Percentiles rank a stretch among this genome's conserved stretches.
These are phyloP conservation scores for Penstemon barbatus DNA, from an alignment of 257 asterid species.

Conservation along the genomic window DNA sequence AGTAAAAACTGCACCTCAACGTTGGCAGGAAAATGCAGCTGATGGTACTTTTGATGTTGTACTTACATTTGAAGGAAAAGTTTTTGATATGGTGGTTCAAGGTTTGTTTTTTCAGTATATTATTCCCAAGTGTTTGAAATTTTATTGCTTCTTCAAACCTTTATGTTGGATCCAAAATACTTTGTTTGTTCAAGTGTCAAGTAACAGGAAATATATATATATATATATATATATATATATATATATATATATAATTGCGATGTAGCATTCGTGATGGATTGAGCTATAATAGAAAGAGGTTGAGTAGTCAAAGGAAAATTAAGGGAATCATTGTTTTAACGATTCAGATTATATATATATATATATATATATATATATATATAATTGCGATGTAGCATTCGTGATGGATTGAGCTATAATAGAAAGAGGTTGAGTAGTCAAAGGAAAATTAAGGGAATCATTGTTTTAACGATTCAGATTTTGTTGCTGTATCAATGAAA, in stretches of 20 bases:
- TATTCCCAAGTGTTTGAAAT: too few relatives aligned
- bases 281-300: not conserved
- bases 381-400: too few relatives aligned
- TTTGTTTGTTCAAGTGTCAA: too few relatives aligned
- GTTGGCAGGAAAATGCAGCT: constrained; percentile 92
- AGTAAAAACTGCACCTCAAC: constrained; percentile 88
- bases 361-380: too few relatives aligned
- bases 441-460: not conserved
- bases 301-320: not conserved
- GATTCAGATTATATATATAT: too few relatives aligned
- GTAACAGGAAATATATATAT: too few relatives aligned
- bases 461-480: not conserved
- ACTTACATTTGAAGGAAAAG: constrained; percentile 92
- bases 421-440: not conserved
- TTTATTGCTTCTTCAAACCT: constrained; percentile 6
- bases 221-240: too few relatives aligned
- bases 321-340: too few relatives aligned
- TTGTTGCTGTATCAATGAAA: not conserved
- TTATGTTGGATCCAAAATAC: not conserved
- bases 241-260: too few relatives aligned
- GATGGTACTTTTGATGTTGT: constrained; percentile 94
- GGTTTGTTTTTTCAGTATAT: constrained; percentile 46
- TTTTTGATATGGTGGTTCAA: constrained; percentile 93
- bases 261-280: too few relatives aligned
- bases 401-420: too few relatives aligned